phyloP scores from a whole-genome alignment of 345 rosid species.

The Corchorus olitorius region DNA sequence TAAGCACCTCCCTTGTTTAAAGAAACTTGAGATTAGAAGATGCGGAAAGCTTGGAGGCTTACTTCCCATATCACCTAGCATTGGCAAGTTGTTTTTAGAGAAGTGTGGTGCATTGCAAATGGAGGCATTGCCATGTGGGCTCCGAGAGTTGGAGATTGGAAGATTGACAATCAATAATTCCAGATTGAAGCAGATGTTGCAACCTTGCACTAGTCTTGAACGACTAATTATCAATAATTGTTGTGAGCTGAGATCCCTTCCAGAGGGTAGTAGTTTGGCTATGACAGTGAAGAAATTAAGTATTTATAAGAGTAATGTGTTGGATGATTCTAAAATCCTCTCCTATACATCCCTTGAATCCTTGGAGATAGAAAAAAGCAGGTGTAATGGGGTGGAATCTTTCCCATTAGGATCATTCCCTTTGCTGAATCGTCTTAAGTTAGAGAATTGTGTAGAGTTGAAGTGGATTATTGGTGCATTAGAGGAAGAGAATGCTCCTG shows the following conservation, averaged over 20 bases:
- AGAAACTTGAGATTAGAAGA: too few species aligned
- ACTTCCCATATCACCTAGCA: neutral
- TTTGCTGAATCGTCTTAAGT: neutral
- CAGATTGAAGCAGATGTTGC: too few species aligned
- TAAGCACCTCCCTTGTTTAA: neutral
- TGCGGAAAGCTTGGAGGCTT: too few species aligned
- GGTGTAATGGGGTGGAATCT: neutral
- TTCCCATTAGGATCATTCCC: neutral
- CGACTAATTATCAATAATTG: neutral
- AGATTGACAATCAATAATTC: neutral
- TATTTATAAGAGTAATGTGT: rapidly evolving
- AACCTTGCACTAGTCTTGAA: too few species aligned
- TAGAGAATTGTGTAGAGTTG: neutral
- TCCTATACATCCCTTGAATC: neutral
- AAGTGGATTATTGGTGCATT: neutral
- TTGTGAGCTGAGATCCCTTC: neutral
- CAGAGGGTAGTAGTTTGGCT: neutral
- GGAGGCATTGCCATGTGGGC: neutral
- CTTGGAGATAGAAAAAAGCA: neutral
- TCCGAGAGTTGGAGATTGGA: neutral
- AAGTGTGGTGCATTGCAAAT: neutral
- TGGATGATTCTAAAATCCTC: neutral
- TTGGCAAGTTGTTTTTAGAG: too few species aligned
- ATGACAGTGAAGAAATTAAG: neutral
- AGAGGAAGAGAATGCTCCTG: neutral